Evolutionary conservation across 768 basidiomycete species (phyloP).

Genomic region (Candolleomyces aberdarensis): DNA sequence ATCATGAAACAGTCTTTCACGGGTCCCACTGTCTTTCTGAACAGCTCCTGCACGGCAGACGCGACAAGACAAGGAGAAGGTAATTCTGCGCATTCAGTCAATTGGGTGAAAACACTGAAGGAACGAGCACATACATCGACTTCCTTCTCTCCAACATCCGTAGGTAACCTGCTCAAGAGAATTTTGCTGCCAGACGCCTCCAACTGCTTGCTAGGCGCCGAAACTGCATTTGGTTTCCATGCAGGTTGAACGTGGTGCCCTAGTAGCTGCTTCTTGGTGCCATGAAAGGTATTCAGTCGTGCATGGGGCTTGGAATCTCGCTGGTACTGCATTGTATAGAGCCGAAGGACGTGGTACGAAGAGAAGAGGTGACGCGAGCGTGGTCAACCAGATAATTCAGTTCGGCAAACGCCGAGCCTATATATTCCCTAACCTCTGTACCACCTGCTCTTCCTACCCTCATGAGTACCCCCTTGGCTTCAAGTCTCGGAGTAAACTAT

Average conservation of each 20-base stretch:
- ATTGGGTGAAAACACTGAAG: background rate
- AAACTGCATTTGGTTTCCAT: constrained; percentile 43
- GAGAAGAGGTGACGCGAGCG: too few relatives aligned
- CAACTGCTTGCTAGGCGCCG: constrained; percentile 30
- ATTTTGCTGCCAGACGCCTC: constrained; percentile 50
- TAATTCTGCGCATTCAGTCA: constrained; percentile 3
- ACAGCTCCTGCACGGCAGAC: constrained; percentile 51
- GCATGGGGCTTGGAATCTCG: background rate
- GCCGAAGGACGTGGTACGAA: too few relatives aligned
- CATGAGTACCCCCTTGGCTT: too few relatives aligned
- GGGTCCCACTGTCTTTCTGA: constrained; percentile 74
- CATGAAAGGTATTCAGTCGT: constrained; percentile 41
- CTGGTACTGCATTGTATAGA: background rate
- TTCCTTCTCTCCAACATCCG: constrained; percentile 67
- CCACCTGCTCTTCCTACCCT: too few relatives aligned
- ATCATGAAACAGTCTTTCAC: constrained; percentile 67
- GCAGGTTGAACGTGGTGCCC: constrained; percentile 59
- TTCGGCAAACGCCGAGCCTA: too few relatives aligned
- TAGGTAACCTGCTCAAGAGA: constrained; percentile 59
- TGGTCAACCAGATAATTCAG: too few relatives aligned
- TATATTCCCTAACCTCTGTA: too few relatives aligned
- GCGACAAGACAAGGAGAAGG: background rate
- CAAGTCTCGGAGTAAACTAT: too few relatives aligned
- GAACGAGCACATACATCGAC: constrained; percentile 49
- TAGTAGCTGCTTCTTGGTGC: constrained; percentile 51